Conservation (phyloP, 495 filamentous ascomycete species). For the Daldinia decipiens region DNA sequence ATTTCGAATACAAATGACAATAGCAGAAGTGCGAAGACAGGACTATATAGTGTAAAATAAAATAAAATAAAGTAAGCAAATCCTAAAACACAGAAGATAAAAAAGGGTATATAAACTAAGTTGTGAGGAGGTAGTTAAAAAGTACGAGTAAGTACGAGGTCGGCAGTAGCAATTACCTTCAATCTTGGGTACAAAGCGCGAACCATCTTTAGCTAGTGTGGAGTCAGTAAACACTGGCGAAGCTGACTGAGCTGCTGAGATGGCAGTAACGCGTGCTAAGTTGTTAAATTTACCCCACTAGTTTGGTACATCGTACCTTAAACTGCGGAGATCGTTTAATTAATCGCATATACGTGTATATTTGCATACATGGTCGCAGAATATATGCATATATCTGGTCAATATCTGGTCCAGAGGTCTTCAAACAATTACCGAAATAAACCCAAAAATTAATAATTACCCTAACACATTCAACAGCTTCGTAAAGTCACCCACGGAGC, state of each 20-base stretch:
- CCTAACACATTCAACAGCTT: slow-evolving; percentile 46
- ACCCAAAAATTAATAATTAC: neutral
- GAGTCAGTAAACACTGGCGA: slow-evolving; percentile 31
- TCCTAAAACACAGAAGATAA: neutral
- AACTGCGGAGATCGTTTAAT: neutral
- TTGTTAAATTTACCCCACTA: slow-evolving; percentile 17
- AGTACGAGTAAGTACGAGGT: slow-evolving; percentile 3
- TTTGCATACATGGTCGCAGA: neutral
- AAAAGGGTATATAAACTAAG: neutral
- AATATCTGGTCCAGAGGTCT: neutral
- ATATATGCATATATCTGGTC: neutral
- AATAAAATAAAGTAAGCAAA: neutral
- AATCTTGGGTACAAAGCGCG: slow-evolving; percentile 24
- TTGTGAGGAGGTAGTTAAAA: neutral
- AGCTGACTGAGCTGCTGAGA: neutral
- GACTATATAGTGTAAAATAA: neutral
- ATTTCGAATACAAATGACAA: neutral
- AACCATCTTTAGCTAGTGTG: slow-evolving; percentile 34
- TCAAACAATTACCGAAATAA: neutral
- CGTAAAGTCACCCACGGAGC: slow-evolving; percentile 51
- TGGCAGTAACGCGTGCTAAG: slow-evolving; percentile 15
- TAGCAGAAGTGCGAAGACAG: neutral
- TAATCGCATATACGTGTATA: neutral
- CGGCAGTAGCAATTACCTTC: neutral
- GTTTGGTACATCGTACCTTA: slow-evolving; percentile 1